phyloP scores from a whole-genome alignment of 257 asterid species.

The Fraxinus anomala region DNA sequence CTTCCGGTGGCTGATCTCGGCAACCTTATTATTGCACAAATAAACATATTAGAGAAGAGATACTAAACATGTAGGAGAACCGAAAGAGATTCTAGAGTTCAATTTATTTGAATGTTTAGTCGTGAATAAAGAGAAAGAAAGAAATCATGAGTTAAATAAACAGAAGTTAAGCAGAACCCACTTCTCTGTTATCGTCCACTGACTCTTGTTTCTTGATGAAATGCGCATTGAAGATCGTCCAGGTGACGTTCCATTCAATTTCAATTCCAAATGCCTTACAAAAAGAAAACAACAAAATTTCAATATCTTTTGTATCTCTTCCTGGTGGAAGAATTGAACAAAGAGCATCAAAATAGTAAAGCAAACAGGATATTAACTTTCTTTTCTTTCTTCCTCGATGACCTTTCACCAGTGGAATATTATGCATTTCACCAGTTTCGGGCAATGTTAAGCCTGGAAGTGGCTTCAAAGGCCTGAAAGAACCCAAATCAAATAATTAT shows the following conservation, averaged over 20 bases:
- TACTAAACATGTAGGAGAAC: not conserved
- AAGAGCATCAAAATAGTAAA: slow-evolving; percentile 13
- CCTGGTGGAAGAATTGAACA: slow-evolving; percentile 3
- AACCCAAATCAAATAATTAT: not conserved
- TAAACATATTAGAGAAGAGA: slow-evolving; percentile 29
- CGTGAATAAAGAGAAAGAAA: not conserved
- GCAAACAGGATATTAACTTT: slow-evolving; percentile 54
- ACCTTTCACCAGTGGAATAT: slow-evolving; percentile 43
- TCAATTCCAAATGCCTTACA: slow-evolving; percentile 56
- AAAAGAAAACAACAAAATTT: slow-evolving; percentile 24
- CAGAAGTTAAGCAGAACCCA: slow-evolving; percentile 34
- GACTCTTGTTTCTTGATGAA: slow-evolving; percentile 51
- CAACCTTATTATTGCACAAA: slow-evolving; percentile 44
- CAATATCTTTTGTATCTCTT: slow-evolving; percentile 7
- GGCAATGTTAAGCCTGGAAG: slow-evolving; percentile 44
- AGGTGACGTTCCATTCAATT: slow-evolving; percentile 36
- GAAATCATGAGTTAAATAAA: slow-evolving; percentile 17
- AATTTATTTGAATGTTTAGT: not conserved
- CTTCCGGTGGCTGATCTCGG: slow-evolving; percentile 41
- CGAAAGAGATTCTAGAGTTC: not conserved
- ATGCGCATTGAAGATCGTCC: slow-evolving; percentile 40
- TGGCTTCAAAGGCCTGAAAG: slow-evolving; percentile 61
- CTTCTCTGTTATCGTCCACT: slow-evolving; percentile 47
- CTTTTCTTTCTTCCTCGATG: slow-evolving; percentile 74
- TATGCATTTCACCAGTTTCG: slow-evolving; percentile 43